phyloP scores from a whole-genome alignment of 129 eudicot species.

The Glebionis coronaria region DNA sequence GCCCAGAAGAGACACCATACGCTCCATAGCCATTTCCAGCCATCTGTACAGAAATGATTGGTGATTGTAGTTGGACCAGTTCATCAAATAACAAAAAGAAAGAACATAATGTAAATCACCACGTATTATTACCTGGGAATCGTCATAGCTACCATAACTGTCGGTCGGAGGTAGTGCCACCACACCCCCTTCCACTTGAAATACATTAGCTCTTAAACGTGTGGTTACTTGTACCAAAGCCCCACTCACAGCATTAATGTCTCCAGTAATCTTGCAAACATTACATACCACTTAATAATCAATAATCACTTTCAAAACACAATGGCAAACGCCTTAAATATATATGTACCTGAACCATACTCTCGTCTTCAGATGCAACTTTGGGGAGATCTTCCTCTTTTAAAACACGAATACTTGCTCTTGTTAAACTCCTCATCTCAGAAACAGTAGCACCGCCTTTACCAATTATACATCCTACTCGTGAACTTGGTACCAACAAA shows the following conservation, averaged over 20 bases:
- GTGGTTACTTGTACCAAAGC: constrained; percentile 76
- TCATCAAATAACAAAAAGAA: not conserved
- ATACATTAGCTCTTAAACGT: constrained; percentile 64
- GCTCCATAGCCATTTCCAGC: constrained; percentile 60
- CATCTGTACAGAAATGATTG: constrained; percentile 29
- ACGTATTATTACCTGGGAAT: constrained; percentile 21
- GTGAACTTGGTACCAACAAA: constrained; percentile 62
- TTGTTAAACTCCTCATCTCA: constrained; percentile 75
- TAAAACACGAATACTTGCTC: constrained; percentile 82
- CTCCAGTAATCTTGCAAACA: constrained; percentile 72
- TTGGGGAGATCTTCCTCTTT: constrained; percentile 75
- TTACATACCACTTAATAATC: not conserved
- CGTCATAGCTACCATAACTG: constrained; percentile 28
- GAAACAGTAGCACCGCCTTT: constrained; percentile 77
- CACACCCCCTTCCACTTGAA: constrained; percentile 67
- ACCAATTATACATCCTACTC: constrained; percentile 79
- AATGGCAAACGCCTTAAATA: not conserved
- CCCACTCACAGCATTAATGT: constrained; percentile 48
- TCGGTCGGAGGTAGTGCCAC: constrained; percentile 37
- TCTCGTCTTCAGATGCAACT: constrained; percentile 84
- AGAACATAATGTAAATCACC: not conserved
- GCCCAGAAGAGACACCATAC: constrained; percentile 65
- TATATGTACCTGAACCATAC: constrained; percentile 77
- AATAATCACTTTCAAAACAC: not conserved
- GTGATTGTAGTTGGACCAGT: not conserved